Percentiles rank a stretch among this genome's conserved stretches.
phyloP scores from a whole-genome alignment of 1,284 basidiomycete species.

The Sanghuangporus weigelae region DNA sequence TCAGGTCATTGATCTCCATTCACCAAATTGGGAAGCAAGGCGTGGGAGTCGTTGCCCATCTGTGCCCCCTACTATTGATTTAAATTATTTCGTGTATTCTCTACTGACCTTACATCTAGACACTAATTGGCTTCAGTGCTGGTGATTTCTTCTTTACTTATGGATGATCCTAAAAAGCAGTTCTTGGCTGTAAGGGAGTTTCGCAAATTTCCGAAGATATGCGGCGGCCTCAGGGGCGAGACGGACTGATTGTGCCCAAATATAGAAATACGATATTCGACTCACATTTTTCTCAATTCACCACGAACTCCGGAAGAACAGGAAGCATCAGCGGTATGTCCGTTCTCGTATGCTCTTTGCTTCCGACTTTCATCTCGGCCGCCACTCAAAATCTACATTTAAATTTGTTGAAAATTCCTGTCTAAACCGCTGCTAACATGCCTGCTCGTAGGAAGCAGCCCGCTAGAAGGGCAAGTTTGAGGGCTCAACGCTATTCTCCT shows the following conservation, averaged over 20 bases:
- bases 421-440: background rate
- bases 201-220: too few species aligned
- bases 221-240: background rate
- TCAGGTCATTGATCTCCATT: background rate
- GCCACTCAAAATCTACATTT: background rate
- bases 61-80: too few species aligned
- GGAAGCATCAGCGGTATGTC: background rate
- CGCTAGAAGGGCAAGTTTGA: background rate
- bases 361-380: background rate
- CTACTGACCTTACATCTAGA: too few species aligned
- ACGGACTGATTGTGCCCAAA: background rate
- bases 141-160: too few species aligned
- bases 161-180: too few species aligned
- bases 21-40: background rate
- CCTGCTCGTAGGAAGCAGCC: background rate
- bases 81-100: background rate
- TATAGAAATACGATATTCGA: background rate
- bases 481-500: background rate
- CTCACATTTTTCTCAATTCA: background rate
- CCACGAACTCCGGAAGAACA: constrained; percentile 1
- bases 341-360: background rate
- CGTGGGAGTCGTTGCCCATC: too few species aligned
- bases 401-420: background rate
- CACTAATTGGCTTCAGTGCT: too few species aligned
- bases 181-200: too few species aligned